Conservation (phyloP, 306 rosid genomes). For the Citrullus amarus region DNA sequence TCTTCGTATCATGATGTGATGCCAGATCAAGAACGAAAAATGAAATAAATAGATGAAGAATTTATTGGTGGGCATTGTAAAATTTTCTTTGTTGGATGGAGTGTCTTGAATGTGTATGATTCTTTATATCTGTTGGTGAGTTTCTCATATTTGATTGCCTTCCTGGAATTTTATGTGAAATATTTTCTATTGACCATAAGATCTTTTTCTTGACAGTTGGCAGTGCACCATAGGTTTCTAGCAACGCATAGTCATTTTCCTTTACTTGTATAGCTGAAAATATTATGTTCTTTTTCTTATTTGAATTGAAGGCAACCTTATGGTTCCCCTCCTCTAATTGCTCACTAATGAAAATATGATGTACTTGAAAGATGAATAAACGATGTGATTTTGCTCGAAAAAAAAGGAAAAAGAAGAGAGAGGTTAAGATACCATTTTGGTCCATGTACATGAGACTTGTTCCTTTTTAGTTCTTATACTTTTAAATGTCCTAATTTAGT, state of each 20-base stretch:
- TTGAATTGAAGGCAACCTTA: neutral
- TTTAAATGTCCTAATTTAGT: neutral
- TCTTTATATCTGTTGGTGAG: neutral
- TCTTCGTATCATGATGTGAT: neutral
- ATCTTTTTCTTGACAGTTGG: neutral
- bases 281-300: neutral
- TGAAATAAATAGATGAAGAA: neutral
- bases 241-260: neutral
- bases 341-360: neutral
- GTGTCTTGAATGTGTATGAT: neutral
- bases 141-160: neutral
- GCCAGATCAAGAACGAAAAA: neutral
- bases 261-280: neutral
- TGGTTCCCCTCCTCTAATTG: neutral
- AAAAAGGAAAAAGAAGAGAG: neutral
- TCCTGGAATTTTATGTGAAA: neutral
- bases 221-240: neutral
- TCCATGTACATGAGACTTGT: neutral
- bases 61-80: neutral
- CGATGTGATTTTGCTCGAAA: neutral
- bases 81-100: neutral
- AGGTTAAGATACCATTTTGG: neutral
- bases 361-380: neutral
- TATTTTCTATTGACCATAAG: neutral
- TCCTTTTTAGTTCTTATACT: neutral